Evolutionary conservation across 1,139 yeast genomes (phyloP).

Genomic region (Geotrichum bryndzae): DNA sequence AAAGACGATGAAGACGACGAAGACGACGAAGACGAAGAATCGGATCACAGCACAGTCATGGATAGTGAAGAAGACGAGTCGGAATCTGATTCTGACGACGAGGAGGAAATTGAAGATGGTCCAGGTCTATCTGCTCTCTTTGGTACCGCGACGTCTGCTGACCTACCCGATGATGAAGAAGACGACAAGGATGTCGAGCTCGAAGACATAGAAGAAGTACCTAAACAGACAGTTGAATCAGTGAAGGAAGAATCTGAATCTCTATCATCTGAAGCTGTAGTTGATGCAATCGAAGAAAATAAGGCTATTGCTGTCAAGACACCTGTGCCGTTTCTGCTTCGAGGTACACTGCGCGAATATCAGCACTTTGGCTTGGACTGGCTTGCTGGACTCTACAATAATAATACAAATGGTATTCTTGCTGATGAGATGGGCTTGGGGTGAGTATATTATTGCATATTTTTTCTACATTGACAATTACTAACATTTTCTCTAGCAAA

Average conservation of each 20-base stretch:
- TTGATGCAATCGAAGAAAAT: constrained; percentile 13
- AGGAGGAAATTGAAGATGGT: constrained; percentile 19
- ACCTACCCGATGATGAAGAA: constrained; percentile 24
- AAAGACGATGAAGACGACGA: constrained; percentile 21
- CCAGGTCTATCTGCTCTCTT: constrained; percentile 26
- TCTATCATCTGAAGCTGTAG: constrained; percentile 7
- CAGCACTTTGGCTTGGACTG: constrained; percentile 96
- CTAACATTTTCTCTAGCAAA: constrained; percentile 35
- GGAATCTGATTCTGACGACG: constrained; percentile 13
- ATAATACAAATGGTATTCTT: constrained; percentile 88
- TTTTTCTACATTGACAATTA: constrained; percentile 19
- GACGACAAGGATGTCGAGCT: constrained; percentile 23
- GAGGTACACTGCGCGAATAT: constrained; percentile 83
- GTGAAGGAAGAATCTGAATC: constrained; percentile 9
- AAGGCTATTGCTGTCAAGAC: constrained; percentile 15
- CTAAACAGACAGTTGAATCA: constrained; percentile 6
- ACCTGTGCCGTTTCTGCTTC: constrained; percentile 43
- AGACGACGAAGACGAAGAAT: constrained; percentile 16
- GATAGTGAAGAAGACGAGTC: constrained; percentile 26
- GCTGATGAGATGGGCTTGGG: constrained; percentile 99
- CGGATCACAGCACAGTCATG: constrained; percentile 22
- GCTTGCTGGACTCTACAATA: constrained; percentile 90
- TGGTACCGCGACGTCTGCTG: constrained; percentile 25
- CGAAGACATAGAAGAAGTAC: constrained; percentile 22
- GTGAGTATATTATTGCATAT: constrained; percentile 12